These are phyloP conservation scores for Talaromyces sp. DNA, from an alignment of 2,329 filamentous ascomycete genomes.

Conservation along the genomic window DNA sequence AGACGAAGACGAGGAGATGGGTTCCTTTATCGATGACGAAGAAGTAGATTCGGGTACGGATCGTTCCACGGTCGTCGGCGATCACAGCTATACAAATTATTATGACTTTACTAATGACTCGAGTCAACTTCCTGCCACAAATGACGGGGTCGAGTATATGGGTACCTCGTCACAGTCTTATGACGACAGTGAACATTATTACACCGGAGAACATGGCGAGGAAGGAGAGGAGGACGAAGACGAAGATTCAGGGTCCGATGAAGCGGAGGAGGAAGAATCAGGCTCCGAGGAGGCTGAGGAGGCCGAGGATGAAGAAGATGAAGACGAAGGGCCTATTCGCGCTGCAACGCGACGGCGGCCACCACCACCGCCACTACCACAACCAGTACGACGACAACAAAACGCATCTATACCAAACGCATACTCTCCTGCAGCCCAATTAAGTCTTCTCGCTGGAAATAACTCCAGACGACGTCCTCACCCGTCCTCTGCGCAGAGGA, in stretches of 20 bases:
- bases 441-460: background rate
- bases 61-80: constrained; percentile 28
- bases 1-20: constrained; percentile 12
- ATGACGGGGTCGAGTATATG: background rate
- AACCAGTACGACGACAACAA: constrained; percentile 7
- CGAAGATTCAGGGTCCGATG: background rate
- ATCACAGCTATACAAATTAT: constrained; percentile 9
- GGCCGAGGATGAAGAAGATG: constrained; percentile 11
- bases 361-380: background rate
- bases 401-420: background rate
- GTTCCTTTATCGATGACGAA: constrained; percentile 14
- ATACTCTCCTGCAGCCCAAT: background rate
- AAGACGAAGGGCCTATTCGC: constrained; percentile 15
- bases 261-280: background rate
- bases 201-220: background rate
- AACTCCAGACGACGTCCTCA: background rate
- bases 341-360: constrained; percentile 3
- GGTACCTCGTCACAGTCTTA: constrained; percentile 5
- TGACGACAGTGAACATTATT: background rate
- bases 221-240: background rate
- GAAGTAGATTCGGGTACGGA: constrained; percentile 23
- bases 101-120: background rate
- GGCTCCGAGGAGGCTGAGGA: background rate
- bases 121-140: background rate
- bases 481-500: background rate